Conservation (phyloP, 75 land plant genomes). For the Cryptomeria japonica region DNA sequence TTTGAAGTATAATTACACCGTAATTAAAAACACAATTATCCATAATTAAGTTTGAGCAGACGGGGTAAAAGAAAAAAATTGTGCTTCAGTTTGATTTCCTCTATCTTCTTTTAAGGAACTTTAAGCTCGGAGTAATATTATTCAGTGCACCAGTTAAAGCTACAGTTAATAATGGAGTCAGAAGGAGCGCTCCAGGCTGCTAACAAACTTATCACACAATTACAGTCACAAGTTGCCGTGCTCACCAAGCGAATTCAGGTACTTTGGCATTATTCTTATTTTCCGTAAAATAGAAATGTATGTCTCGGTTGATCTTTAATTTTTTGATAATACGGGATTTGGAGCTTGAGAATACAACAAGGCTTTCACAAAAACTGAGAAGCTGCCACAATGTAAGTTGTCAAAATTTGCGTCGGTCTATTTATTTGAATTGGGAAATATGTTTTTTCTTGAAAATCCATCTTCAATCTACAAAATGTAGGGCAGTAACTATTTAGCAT, state of each 20-base stretch:
- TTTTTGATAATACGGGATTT: not conserved
- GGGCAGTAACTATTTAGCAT: not conserved
- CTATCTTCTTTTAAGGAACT: not conserved
- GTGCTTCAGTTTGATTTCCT: no score
- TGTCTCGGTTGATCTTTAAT: not conserved
- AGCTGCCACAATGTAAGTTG: not conserved
- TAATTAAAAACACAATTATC: no score
- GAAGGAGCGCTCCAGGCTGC: not conserved
- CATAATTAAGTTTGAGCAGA: no score
- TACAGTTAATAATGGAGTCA: not conserved
- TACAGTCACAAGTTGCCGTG: not conserved
- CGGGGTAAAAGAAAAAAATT: no score
- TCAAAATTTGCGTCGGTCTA: not conserved
- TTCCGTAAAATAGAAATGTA: not conserved
- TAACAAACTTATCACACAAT: not conserved
- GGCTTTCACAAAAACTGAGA: not conserved
- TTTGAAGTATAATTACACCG: no score
- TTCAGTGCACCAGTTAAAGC: not conserved
- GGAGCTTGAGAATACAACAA: slow-evolving; percentile 7
- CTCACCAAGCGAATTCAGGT: not conserved
- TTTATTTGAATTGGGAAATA: not conserved
- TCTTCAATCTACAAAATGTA: not conserved
- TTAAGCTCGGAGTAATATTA: not conserved
- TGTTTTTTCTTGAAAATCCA: not conserved
- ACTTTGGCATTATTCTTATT: not conserved